phyloP scores from a whole-genome alignment of 768 basidiomycete genomes.

The Daedalea quercina region DNA sequence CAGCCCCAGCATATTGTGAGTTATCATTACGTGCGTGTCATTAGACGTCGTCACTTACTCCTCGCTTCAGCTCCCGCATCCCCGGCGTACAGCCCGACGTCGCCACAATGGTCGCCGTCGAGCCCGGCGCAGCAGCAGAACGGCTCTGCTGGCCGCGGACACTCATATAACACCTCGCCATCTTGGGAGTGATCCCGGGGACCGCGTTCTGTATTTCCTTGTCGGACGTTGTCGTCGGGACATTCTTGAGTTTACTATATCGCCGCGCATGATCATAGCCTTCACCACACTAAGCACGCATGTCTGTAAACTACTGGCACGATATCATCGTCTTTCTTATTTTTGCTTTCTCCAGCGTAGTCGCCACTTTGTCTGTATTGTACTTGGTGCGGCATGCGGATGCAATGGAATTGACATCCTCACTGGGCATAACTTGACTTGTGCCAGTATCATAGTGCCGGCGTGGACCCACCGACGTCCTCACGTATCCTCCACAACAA shows the following conservation, averaged over 20 bases:
- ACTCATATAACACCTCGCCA: slow-evolving; percentile 43
- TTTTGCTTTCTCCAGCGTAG: neutral
- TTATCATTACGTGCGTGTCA: slow-evolving; percentile 2
- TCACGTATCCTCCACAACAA: too few relatives aligned
- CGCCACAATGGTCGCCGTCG: slow-evolving; percentile 77
- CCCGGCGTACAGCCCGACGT: slow-evolving; percentile 81
- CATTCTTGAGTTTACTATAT: slow-evolving; percentile 2
- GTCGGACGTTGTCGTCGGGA: neutral
- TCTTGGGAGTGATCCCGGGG: slow-evolving; percentile 38
- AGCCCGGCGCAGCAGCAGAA: slow-evolving; percentile 61
- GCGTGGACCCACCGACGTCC: too few relatives aligned
- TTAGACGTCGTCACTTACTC: slow-evolving; percentile 9
- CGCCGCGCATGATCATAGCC: neutral
- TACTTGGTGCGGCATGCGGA: too few relatives aligned
- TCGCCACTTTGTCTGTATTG: too few relatives aligned
- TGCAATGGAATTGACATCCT: too few relatives aligned
- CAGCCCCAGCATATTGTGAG: slow-evolving; percentile 79
- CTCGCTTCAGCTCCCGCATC: slow-evolving; percentile 62
- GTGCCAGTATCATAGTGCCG: too few relatives aligned
- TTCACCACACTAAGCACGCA: slow-evolving; percentile 2
- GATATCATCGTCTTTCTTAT: neutral
- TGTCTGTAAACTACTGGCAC: slow-evolving; percentile 5
- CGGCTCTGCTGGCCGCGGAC: slow-evolving; percentile 26
- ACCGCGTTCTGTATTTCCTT: neutral
- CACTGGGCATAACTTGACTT: too few relatives aligned